Base-by-base conservation (phyloP, 2,329 filamentous ascomycete genomes). In the Scorias spongiosa region DNA sequence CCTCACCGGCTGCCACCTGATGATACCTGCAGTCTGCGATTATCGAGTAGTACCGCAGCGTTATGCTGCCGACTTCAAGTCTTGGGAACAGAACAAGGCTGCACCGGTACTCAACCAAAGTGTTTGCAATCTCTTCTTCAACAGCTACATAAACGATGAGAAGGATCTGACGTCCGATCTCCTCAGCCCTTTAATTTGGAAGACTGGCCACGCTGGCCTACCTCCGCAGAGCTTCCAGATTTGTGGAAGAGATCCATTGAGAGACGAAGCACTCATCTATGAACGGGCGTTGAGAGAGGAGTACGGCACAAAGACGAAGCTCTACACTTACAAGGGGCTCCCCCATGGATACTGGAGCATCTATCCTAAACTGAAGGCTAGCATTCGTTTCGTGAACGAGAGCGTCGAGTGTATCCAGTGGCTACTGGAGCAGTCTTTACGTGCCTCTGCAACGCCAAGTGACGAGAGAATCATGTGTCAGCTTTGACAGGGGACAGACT, bases 191-290 rank as follows among this genome's bases (percentile, higher is more conserved):
- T 59, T 11, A 36, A 30, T 57, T 1, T 56, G 49, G 41, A 41
- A 48, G 20, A 52, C 44, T 1, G 48, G 53, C 2, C 67, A 70
- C 44, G 57, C 57, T 28, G 61, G 60, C 0, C 56, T 66, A 3
- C 67, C 68, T 0, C 64, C 63, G 28, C 63, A 65, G 0, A 67
- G 64, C 46, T 70, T 72, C 49, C 64, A 69, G 49, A 62, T 72
- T 14, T 67, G 64, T 29, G 70, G 69, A 0, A 53, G 65, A 48
- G 70, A 72, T 54, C 68, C 69, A 1, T 49, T 69, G 41, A 57
- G 70, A 14, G 70, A 73, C 39, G 70, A 73, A 48, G 67, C 63
- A 2, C 56, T 72, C 29, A 51, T 73, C 5, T 66, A 70, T 38
- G 67, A 70, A 47, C 51, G 64, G 14, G 40, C 62, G 9, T 44